phyloP scores from a whole-genome alignment of 257 asterid genomes.

The Nicotiana attenuata region DNA sequence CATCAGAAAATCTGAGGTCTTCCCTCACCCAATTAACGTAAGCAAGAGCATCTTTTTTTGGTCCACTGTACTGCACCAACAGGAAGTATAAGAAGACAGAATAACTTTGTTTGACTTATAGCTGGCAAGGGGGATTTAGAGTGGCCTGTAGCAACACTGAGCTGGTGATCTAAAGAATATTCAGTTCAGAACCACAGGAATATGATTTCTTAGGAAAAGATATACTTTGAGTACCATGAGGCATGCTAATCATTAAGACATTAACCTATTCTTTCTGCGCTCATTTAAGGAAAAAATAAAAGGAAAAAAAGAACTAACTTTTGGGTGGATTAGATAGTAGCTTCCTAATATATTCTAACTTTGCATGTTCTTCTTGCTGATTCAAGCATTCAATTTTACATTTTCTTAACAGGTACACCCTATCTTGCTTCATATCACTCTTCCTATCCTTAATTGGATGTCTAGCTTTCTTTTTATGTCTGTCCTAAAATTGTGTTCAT shows the following conservation, averaged over 20 bases:
- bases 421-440: background rate
- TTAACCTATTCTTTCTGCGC: background rate
- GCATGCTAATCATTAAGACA: background rate
- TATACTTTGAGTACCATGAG: background rate
- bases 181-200: background rate
- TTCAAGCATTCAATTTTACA: too few relatives aligned
- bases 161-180: background rate
- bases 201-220: background rate
- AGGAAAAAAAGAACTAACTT: background rate
- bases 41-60: conserved; percentile 72
- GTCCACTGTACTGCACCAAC: conserved; percentile 93
- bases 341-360: background rate
- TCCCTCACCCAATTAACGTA: conserved; percentile 78
- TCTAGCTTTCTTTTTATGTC: background rate
- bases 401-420: background rate
- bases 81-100: conserved; percentile 18
- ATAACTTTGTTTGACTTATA: background rate
- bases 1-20: conserved; percentile 67
- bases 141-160: background rate
- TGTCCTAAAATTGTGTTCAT: background rate
- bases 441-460: background rate
- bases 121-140: background rate
- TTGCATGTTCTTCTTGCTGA: too few relatives aligned
- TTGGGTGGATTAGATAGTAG: background rate
- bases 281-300: background rate